Evolutionary conservation across 176 grass and related monocot species (phyloP).

Genomic region (Triticum monococcum): DNA sequence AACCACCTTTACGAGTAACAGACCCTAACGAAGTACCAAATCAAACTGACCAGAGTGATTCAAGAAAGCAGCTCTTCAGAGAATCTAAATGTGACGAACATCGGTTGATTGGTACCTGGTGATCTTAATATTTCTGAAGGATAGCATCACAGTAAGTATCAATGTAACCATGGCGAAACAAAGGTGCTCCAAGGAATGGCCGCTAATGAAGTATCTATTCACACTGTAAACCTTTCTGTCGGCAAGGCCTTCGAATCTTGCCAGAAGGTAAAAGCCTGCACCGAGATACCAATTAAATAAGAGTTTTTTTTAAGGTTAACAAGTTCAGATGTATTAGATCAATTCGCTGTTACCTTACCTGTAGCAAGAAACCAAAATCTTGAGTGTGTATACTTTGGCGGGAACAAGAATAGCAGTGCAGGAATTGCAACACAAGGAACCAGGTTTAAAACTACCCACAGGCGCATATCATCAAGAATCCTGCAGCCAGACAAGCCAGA

Average conservation of each 20-base stretch:
- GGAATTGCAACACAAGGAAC: conserved; percentile 87
- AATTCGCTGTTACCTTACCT: conserved; percentile 69
- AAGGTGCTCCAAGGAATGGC: conserved; percentile 94
- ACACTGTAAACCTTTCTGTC: conserved; percentile 89
- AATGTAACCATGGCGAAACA: conserved; percentile 81
- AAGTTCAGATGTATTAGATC: not conserved
- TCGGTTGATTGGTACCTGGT: conserved; percentile 56
- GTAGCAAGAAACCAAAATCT: conserved; percentile 96
- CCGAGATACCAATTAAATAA: conserved; percentile 20
- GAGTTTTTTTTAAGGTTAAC: not conserved
- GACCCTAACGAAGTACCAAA: not conserved
- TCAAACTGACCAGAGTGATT: not conserved
- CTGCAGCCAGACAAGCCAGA: conserved; percentile 57
- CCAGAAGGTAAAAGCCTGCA: conserved; percentile 86
- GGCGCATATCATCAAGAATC: conserved; percentile 90
- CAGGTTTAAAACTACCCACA: conserved; percentile 79
- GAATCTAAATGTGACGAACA: not conserved
- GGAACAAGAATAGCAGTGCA: conserved; percentile 79
- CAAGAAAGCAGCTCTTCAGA: conserved; percentile 10
- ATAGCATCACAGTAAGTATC: conserved; percentile 85
- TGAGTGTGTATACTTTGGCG: conserved; percentile 93
- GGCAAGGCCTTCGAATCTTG: conserved; percentile 87
- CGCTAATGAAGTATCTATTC: conserved; percentile 86
- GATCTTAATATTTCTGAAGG: conserved; percentile 94
- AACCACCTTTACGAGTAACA: not conserved